Evolutionary conservation across 768 basidiomycete genomes (phyloP), one percentile per base, ranked within the genome.

Genomic region (Pholiota molesta): DNA sequence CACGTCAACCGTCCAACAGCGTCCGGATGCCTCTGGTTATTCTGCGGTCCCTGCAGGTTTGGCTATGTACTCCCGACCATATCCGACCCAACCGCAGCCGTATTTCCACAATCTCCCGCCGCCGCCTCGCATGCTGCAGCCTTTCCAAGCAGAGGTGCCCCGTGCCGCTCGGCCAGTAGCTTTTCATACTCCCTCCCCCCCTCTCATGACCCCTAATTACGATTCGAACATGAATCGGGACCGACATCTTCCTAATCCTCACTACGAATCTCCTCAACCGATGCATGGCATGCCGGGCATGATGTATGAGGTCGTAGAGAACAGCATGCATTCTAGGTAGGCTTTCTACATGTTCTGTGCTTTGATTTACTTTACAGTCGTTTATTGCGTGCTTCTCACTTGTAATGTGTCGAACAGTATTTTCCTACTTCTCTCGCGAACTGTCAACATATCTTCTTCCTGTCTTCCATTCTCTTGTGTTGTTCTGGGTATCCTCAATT

Each of bases 161-260:
- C 23, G 40, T 16, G 39, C 52, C 28, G 26, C 63, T 21, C 47
- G 40, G 35, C 16, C 62, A 6, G 23, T 54, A 51, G 45, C 45
- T 29, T 60, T 64, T 44, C 33, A 52, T 28, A 65, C 67, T 14
- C 66, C 66, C 23, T 72, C 72, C 17, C 69, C 69, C 10, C 73
- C 72, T 5, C 67, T 73, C 28, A 60, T 75, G 45, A 72, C 70
- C 13, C 71, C 71, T 7, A 69, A 73, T 3, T 74, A 74, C 54
- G 68, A 70, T 52, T 70, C 71, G 4, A 8, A 42, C 23, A 40
- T 55, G 47, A 8, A 52, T 37, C 51, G 49, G 17, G 56, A 52
- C 33, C 39, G 33, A 14, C 21, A 33, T 49, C 21, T 52, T 26
- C 28, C 16, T 21, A 55, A 44, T 33, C 57, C 31, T 45, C 21